Evolutionary conservation across 495 filamentous ascomycete species (phyloP), one percentile per base, ranked within the genome.

Genomic region (Trypethelium eluteriae): DNA sequence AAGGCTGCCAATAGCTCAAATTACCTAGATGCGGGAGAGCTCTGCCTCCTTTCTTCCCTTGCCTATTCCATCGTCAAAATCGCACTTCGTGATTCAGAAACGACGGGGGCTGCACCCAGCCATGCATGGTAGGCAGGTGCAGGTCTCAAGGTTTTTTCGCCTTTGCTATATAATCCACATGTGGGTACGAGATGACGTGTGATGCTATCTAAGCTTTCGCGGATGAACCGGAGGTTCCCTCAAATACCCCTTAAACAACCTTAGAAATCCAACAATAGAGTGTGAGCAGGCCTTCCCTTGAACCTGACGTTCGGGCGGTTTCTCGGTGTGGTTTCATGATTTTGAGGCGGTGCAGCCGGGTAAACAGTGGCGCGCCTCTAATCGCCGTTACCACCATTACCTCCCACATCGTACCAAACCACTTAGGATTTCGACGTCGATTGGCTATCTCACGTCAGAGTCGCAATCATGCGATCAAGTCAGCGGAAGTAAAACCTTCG

Each of bases 261-360:
- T 59, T 59, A 59, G 53, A 34, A 59, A 59, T 59, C 53, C 53
- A 59, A 59, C 53, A 59, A 35, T 59, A 59, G 53, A 7, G 11
- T 9, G 25, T 25, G 25, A 25, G 25, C 25, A 25, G 25, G 25
- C 25, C 25, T 25, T 25, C 25, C 25, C 25, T 25, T 53, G 9
- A 14, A 35, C 10, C 36, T 32, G 53, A 9, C 53, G 41, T 14
- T 14, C 14, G 7, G 41, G 7, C 41, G 6, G 41, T 44, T 44
- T 7, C 14, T 7, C 14, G 25, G 6, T 35, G 18, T 9, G 25
- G 36, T 59, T 59, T 25, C 36, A 6, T 32, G 18, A 59, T 59
- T 32, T 6, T 36, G 53, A 59, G 53, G 53, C 53, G 53, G 53
- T 59, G 53, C 53, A 59, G 7, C 7, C 5, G 53, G 5, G 5